Evolutionary conservation across 2,329 filamentous ascomycete species (phyloP).

Genomic region (Phialophora tarda): DNA sequence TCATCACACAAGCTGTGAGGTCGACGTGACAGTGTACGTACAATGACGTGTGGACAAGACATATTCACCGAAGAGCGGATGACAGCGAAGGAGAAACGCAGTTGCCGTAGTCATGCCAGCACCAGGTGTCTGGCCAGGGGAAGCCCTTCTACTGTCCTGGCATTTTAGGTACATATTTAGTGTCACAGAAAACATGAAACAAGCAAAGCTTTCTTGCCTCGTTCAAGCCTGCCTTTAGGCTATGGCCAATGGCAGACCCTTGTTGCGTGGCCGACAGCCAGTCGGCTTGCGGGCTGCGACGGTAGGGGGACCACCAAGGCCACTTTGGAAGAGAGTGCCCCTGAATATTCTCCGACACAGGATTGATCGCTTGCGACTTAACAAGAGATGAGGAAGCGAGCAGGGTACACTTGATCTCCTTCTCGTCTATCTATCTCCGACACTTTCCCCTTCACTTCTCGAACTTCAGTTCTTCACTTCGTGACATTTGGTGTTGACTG

Average conservation of each 20-base stretch:
- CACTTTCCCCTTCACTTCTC: conserved; percentile 8
- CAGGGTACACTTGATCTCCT: conserved; percentile 17
- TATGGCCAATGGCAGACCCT: conserved; percentile 6
- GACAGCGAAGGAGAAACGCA: background rate
- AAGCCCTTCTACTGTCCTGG: background rate
- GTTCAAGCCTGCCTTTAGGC: background rate
- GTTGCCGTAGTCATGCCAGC: background rate
- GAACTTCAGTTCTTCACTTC: conserved; percentile 9
- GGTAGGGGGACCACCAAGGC: background rate
- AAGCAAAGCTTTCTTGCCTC: conserved; percentile 17
- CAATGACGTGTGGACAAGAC: conserved; percentile 1
- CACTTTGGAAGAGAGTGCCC: conserved; percentile 7
- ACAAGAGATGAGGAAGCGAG: conserved; percentile 18
- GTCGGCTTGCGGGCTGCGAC: background rate
- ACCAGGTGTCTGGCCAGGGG: background rate
- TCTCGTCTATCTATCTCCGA: conserved; percentile 23
- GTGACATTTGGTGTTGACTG: background rate
- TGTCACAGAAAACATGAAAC: conserved; percentile 32
- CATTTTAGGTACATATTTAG: conserved; percentile 21
- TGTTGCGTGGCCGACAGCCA: background rate
- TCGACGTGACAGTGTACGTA: conserved; percentile 31
- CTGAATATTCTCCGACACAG: conserved; percentile 23
- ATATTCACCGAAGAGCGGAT: background rate
- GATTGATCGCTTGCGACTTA: conserved; percentile 4
- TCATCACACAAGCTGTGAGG: conserved; percentile 19